Evolutionary conservation across 2,329 filamentous ascomycete genomes (phyloP).

Genomic region (Paecilomyces dactylethromorphus): DNA sequence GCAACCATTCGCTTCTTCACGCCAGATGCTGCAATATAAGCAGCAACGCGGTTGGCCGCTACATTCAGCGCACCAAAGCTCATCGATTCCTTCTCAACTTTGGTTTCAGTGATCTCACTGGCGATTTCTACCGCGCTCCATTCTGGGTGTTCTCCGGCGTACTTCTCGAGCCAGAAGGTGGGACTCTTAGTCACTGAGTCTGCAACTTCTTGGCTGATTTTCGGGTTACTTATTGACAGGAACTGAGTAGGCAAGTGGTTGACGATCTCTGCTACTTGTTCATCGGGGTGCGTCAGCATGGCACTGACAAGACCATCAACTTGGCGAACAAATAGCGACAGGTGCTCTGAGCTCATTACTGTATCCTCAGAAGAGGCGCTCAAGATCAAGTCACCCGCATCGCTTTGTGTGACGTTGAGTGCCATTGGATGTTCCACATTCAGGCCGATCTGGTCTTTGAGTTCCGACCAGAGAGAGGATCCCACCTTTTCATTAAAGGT

Average conservation of each 20-base stretch:
- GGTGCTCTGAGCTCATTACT: slow-evolving; percentile 20
- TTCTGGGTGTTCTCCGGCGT: slow-evolving; percentile 17
- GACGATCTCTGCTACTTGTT: slow-evolving; percentile 15
- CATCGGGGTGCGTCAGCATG: slow-evolving; percentile 21
- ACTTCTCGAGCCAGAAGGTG: slow-evolving; percentile 20
- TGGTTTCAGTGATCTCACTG: slow-evolving; percentile 11
- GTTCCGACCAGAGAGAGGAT: slow-evolving; percentile 18
- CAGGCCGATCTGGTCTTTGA: slow-evolving; percentile 25
- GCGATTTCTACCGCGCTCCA: slow-evolving; percentile 25
- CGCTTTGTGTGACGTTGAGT: slow-evolving; percentile 27
- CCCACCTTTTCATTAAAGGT: not conserved
- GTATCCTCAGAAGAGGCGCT: slow-evolving; percentile 18
- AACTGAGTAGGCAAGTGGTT: slow-evolving; percentile 15
- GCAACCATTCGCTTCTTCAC: slow-evolving; percentile 19
- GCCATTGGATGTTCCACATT: slow-evolving; percentile 37
- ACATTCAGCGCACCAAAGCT: slow-evolving; percentile 18
- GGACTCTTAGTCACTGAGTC: slow-evolving; percentile 16
- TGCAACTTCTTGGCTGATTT: slow-evolving; percentile 11
- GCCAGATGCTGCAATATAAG: slow-evolving; percentile 15
- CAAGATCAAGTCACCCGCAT: slow-evolving; percentile 14
- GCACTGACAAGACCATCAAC: slow-evolving; percentile 20
- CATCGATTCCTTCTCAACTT: slow-evolving; percentile 16
- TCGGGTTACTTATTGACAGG: slow-evolving; percentile 16
- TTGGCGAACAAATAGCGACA: slow-evolving; percentile 22
- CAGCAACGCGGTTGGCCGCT: slow-evolving; percentile 17